A percentile compares a stretch with the other conserved stretches of the same genome.
These are phyloP conservation scores for Paspalum notatum DNA, from an alignment of 176 grass and related monocot genomes.

Conservation along the genomic window DNA sequence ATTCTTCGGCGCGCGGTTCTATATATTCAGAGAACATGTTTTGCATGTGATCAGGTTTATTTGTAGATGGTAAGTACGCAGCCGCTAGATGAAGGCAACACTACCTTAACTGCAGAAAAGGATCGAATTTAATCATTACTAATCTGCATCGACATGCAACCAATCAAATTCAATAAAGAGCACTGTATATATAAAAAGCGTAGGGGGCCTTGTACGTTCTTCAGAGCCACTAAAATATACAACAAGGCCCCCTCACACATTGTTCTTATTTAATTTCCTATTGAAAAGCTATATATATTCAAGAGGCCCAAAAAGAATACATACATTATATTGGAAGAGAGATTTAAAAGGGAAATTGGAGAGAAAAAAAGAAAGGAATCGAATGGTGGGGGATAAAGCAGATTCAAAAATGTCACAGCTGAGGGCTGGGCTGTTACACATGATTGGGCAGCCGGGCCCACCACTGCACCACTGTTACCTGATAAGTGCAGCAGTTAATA, in stretches of 20 bases:
- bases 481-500: conserved; percentile 48
- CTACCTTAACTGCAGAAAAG: neutral
- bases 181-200: neutral
- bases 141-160: too few relatives aligned
- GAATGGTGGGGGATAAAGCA: neutral
- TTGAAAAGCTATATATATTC: neutral
- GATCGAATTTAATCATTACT: neutral
- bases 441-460: conserved; percentile 11
- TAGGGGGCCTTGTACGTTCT: neutral
- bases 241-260: neutral
- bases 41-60: too few relatives aligned
- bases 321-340: neutral
- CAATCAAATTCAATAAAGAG: too few relatives aligned
- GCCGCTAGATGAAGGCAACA: neutral
- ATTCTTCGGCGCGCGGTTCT: too few relatives aligned
- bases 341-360: too few relatives aligned
- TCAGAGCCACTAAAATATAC: conserved; percentile 10
- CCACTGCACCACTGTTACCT: conserved; percentile 28
- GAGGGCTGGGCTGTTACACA: neutral
- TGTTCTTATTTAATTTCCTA: neutral
- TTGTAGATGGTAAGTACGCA: neutral
- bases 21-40: too few relatives aligned
- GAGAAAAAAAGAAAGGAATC: neutral
- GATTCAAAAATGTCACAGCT: neutral
- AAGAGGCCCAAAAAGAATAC: neutral